Percentiles rank a stretch among this genome's conserved stretches.
phyloP scores from a whole-genome alignment of 2,329 filamentous ascomycete species.

The Fusarium heterosporum region DNA sequence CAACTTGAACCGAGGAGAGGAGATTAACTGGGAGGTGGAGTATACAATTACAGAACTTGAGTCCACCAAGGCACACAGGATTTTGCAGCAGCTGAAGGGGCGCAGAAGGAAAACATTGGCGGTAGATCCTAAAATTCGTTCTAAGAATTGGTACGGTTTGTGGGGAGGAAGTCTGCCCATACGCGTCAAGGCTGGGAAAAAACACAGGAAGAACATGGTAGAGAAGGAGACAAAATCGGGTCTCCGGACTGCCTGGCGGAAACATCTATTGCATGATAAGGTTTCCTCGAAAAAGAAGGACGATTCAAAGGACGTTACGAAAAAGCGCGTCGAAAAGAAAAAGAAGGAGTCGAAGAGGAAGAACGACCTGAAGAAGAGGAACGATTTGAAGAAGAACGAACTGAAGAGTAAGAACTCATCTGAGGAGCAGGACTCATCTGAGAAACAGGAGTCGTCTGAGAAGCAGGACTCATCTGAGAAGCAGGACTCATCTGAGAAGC shows the following conservation, averaged over 20 bases:
- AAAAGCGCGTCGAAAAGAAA: background rate
- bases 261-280: background rate
- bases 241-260: slow-evolving; percentile 59
- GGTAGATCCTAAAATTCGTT: slow-evolving; percentile 56
- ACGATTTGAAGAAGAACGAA: background rate
- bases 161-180: slow-evolving; percentile 57
- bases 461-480: background rate
- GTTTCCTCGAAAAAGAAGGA: background rate
- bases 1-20: background rate
- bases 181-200: slow-evolving; percentile 65
- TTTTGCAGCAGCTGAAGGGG: slow-evolving; percentile 68
- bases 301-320: background rate
- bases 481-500: background rate
- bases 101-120: slow-evolving; percentile 64
- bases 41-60: slow-evolving; percentile 78
- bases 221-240: slow-evolving; percentile 61
- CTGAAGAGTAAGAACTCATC: background rate
- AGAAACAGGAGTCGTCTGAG: too few relatives aligned
- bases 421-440: background rate
- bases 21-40: slow-evolving; percentile 74
- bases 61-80: slow-evolving; percentile 54
- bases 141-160: slow-evolving; percentile 60
- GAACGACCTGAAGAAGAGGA: too few relatives aligned
- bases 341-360: background rate
- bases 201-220: slow-evolving; percentile 68